Evolutionary conservation across 1,139 yeast species (phyloP).

Genomic region (Chernovozyma sophiae-reginae): DNA sequence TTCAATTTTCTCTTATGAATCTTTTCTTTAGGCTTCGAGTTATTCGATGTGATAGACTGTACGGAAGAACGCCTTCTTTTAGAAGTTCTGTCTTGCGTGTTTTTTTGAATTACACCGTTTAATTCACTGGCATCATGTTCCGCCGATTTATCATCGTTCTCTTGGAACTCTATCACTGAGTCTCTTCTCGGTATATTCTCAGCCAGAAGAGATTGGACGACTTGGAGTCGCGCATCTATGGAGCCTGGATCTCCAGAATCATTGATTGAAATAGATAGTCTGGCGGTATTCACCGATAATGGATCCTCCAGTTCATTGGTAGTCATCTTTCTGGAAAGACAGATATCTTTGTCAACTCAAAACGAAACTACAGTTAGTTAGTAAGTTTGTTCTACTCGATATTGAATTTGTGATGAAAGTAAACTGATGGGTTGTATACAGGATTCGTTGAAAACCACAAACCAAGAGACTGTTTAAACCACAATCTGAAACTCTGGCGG

Average conservation of each 20-base stretch:
- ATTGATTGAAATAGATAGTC: conserved; percentile 23
- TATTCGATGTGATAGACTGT: conserved; percentile 15
- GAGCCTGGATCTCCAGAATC: conserved; percentile 16
- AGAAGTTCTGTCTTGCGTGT: conserved; percentile 6
- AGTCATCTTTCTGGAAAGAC: too few relatives aligned
- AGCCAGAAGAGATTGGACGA: conserved; percentile 14
- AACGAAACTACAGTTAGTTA: too few relatives aligned
- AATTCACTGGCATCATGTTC: neutral
- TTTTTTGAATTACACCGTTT: too few relatives aligned
- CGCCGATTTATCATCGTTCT: neutral
- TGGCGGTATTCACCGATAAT: conserved; percentile 21
- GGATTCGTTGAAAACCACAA: conserved; percentile 5
- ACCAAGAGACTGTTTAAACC: too few relatives aligned
- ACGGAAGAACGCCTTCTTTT: conserved; percentile 45
- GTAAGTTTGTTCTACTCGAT: too few relatives aligned
- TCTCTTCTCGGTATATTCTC: conserved; percentile 14
- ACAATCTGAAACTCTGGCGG: too few relatives aligned
- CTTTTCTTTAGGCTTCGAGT: conserved; percentile 14
- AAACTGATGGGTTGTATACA: too few relatives aligned
- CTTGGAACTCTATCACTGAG: conserved; percentile 23
- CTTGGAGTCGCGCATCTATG: conserved; percentile 15
- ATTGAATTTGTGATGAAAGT: conserved; percentile 1
- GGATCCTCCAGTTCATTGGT: conserved; percentile 14
- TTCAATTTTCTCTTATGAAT: conserved; percentile 30
- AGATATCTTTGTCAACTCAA: too few relatives aligned